phyloP scores from a whole-genome alignment of 2,329 filamentous ascomycete species.

The Cryoendolithus antarcticus region DNA sequence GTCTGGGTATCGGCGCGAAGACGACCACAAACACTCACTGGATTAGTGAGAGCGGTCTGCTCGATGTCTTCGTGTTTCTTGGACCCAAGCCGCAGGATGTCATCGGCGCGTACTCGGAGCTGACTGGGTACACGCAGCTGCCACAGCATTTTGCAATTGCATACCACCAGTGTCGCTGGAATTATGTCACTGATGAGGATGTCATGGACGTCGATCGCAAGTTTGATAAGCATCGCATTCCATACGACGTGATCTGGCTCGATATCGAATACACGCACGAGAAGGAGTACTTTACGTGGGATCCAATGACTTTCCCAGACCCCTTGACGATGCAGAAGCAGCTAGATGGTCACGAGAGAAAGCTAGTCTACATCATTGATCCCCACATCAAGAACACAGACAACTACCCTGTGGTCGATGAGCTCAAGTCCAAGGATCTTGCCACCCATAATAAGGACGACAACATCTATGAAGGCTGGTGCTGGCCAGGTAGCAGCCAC shows the following conservation, averaged over 20 bases:
- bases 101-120: constrained; percentile 68
- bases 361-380: constrained; percentile 89
- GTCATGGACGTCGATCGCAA: constrained; percentile 93
- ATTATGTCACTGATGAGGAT: constrained; percentile 94
- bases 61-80: constrained; percentile 91
- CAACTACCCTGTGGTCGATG: constrained; percentile 62
- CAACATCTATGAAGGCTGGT: constrained; percentile 89
- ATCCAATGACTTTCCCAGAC: constrained; percentile 74
- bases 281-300: constrained; percentile 98
- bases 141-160: constrained; percentile 85
- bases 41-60: constrained; percentile 82
- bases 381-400: constrained; percentile 93
- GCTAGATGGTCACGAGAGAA: constrained; percentile 71
- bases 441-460: constrained; percentile 84
- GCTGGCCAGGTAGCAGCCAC: constrained; percentile 93
- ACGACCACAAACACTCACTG: constrained; percentile 84
- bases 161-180: constrained; percentile 98
- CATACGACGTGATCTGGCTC: constrained; percentile 98
- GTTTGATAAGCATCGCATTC: constrained; percentile 89
- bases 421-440: constrained; percentile 72
- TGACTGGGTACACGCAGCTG: constrained; percentile 83
- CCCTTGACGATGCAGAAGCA: constrained; percentile 81
- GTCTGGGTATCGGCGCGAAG: constrained; percentile 55
- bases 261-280: constrained; percentile 96
- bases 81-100: constrained; percentile 77